Evolutionary conservation across 2,329 filamentous ascomycete species (phyloP).

Genomic region (Diaporthe australafricana): DNA sequence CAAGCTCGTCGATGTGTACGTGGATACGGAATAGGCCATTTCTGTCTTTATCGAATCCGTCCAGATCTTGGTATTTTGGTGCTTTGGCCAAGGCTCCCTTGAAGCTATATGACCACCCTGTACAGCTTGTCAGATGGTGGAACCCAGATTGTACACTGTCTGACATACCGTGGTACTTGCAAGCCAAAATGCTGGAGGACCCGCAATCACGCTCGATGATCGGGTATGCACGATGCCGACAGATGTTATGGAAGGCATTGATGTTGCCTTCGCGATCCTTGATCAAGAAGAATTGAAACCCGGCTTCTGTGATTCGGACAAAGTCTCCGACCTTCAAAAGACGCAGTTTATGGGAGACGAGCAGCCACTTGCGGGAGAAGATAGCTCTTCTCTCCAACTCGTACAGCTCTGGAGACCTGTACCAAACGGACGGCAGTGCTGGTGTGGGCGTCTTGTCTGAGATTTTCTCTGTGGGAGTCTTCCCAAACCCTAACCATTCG

Average conservation of each 20-base stretch:
- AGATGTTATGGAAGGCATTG: constrained; percentile 55
- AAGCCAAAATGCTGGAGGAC: constrained; percentile 51
- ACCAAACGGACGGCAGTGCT: constrained; percentile 46
- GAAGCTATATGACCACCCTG: constrained; percentile 53
- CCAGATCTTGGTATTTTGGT: constrained; percentile 1
- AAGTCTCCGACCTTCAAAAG: constrained; percentile 52
- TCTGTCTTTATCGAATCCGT: neutral
- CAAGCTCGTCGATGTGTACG: neutral
- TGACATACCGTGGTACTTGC: constrained; percentile 42
- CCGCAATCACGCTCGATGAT: constrained; percentile 51
- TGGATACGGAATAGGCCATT: constrained; percentile 3
- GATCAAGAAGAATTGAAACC: constrained; percentile 53
- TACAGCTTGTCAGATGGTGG: neutral
- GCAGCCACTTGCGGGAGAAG: constrained; percentile 54
- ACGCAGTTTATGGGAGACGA: constrained; percentile 48
- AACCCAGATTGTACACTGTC: neutral
- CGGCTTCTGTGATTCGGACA: constrained; percentile 47
- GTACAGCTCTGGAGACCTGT: constrained; percentile 53
- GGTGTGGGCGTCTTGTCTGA: neutral
- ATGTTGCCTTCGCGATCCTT: constrained; percentile 48
- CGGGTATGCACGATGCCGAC: constrained; percentile 49
- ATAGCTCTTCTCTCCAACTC: constrained; percentile 57
- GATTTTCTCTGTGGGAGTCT: neutral
- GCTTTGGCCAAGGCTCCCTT: constrained; percentile 42
- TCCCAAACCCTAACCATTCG: neutral